Evolutionary conservation across 2,329 filamentous ascomycete species (phyloP).

Genomic region (Alternaria longipes): DNA sequence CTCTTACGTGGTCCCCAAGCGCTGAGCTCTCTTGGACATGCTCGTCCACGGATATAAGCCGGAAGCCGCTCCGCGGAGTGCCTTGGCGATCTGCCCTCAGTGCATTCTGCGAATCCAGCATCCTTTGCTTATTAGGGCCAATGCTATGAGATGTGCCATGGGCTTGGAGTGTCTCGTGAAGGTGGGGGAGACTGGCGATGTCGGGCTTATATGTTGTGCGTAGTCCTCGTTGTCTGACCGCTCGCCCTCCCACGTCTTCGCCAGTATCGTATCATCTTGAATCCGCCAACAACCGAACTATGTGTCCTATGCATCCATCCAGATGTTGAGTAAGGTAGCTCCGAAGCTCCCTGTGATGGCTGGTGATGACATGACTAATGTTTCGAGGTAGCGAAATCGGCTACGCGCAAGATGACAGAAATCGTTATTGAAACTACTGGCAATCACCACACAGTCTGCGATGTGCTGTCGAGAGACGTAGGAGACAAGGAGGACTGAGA

Average conservation of each 20-base stretch:
- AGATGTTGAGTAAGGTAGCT: not conserved
- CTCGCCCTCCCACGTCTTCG: not conserved
- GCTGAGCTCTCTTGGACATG: not conserved
- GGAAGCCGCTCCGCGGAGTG: constrained; percentile 1
- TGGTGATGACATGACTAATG: not conserved
- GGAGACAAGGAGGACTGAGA: not conserved
- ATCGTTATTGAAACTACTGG: not conserved
- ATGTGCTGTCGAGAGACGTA: not conserved
- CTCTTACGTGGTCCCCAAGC: not conserved
- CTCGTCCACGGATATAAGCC: constrained; percentile 3
- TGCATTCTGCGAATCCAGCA: not conserved
- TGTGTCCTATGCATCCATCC: too few species aligned
- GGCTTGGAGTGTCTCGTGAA: not conserved
- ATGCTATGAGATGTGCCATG: not conserved
- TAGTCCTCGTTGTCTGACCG: not conserved
- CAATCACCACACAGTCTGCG: not conserved
- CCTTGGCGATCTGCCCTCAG: not conserved
- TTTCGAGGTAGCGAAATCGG: not conserved
- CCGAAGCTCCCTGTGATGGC: not conserved
- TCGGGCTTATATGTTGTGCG: not conserved
- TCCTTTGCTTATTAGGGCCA: not conserved
- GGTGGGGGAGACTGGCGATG: not conserved
- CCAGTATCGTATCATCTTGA: not conserved
- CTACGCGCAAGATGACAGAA: not conserved
- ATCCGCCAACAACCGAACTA: not conserved